Base-by-base conservation (phyloP, 2,329 filamentous ascomycete species). In the Xylariaceae sp. region DNA sequence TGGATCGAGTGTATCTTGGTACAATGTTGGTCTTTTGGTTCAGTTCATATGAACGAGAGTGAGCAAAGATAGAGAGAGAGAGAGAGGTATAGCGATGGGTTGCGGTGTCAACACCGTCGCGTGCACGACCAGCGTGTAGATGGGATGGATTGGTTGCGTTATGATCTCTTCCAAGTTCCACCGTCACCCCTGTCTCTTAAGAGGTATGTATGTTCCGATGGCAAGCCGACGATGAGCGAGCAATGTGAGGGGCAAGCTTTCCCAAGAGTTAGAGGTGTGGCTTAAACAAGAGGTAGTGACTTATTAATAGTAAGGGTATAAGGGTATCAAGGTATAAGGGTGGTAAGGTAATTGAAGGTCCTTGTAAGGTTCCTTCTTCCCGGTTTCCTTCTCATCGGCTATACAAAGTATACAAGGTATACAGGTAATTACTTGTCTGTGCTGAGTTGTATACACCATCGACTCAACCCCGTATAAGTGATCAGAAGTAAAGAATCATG, bases 201-300 rank as follows among this genome's bases (percentile, higher is more conserved):
- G 47, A 23, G 6, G n/a, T 36, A 39, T 31, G 29, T 36, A 31
- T 41, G 46, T 61, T 60, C 58, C 56, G 58, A 56, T 49, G 50
- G 49, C 61, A 59, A 64, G 61, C 58, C 58, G 60, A 53, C 29
- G 61, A 45, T 62, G 61, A 63, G 53, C 53, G 52, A 56, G 45
- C 19, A 43, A 33, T 54, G 43, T 49, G 64, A 65, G 66, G 65
- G 65, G 66, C 57, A 64, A n/a, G n/a, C n/a, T n/a, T n/a, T n/a
- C n/a, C n/a, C n/a, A n/a, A n/a, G n/a, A n/a, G n/a, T n/a, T n/a
- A n/a, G n/a, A n/a, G n/a, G n/a, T n/a, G n/a, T n/a, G n/a, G n/a
- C n/a, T n/a, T n/a, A n/a, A n/a, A n/a, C n/a, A n/a, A n/a, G n/a
- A n/a, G n/a, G n/a, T n/a, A n/a, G n/a, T n/a, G n/a, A n/a, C n/a